phyloP scores from a whole-genome alignment of 2,329 filamentous ascomycete species.

The Xylaria sp. region DNA sequence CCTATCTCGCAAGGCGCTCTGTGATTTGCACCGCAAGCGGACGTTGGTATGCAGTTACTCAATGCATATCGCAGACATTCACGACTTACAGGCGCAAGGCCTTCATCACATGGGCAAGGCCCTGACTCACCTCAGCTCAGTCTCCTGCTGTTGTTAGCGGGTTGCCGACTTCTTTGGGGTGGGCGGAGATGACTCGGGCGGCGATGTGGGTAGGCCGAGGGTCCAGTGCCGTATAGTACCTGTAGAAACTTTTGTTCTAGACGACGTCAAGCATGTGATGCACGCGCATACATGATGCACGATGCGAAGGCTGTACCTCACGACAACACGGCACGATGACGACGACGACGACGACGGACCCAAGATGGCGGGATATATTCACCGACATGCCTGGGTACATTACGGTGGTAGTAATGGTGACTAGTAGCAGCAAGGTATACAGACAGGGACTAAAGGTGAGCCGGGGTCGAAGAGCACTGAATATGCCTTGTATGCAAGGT shows the following conservation, averaged over 20 bases:
- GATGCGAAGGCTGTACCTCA: not conserved
- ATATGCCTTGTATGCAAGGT: conserved; percentile 26
- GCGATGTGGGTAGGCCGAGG: not conserved
- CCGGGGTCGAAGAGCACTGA: not conserved
- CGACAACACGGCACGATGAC: not conserved
- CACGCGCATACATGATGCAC: conserved; percentile 2
- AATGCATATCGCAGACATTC: too few species aligned
- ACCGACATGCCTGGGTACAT: not conserved
- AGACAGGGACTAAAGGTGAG: too few species aligned
- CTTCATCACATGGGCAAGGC: too few species aligned
- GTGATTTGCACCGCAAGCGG: too few species aligned
- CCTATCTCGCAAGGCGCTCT: too few species aligned
- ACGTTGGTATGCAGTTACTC: too few species aligned
- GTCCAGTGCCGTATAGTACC: not conserved
- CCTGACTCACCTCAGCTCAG: too few species aligned
- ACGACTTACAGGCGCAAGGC: too few species aligned
- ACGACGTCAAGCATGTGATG: not conserved
- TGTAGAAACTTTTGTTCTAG: not conserved
- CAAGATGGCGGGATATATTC: not conserved
- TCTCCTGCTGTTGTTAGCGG: not conserved
- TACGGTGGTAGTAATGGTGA: too few species aligned
- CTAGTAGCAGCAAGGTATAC: too few species aligned
- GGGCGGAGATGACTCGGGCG: not conserved
- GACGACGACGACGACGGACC: not conserved
- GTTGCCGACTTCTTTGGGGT: not conserved